These are phyloP conservation scores for Xerocomus brunneocitrinus DNA, from an alignment of 768 basidiomycete genomes.

Conservation along the genomic window DNA sequence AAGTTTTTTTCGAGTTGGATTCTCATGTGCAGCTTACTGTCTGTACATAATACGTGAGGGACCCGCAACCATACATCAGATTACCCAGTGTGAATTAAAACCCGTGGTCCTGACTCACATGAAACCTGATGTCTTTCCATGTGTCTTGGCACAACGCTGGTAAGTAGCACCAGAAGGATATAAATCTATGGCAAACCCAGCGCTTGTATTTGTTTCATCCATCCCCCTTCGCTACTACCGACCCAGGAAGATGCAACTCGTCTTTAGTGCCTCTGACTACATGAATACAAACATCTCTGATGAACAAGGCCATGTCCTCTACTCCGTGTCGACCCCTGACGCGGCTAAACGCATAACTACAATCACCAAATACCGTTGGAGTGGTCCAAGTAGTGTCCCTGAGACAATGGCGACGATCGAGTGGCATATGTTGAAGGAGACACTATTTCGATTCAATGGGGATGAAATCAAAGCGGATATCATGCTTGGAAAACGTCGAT, in stretches of 20 bases:
- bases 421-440: constrained; percentile 27
- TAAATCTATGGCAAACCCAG: not conserved
- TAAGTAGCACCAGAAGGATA: not conserved
- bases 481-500: constrained; percentile 21
- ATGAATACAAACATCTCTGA: constrained; percentile 19
- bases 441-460: constrained; percentile 30
- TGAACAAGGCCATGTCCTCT: constrained; percentile 16
- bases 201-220: not conserved
- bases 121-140: constrained; percentile 2
- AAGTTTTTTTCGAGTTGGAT: too few relatives aligned
- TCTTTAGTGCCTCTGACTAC: constrained; percentile 19
- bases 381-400: constrained; percentile 13
- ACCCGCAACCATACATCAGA: too few relatives aligned
- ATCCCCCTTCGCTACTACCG: not conserved
- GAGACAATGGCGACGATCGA: constrained; percentile 34
- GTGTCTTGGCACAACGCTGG: not conserved
- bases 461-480: constrained; percentile 22
- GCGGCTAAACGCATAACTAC: constrained; percentile 17
- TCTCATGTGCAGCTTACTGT: too few relatives aligned
- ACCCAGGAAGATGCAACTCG: constrained; percentile 15
- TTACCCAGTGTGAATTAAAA: not conserved
- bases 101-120: constrained; percentile 14
- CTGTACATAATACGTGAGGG: too few relatives aligned
- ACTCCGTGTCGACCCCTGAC: constrained; percentile 18
- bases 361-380: constrained; percentile 23